Base-by-base conservation (phyloP, 2,329 filamentous ascomycete species). In the Periconia macrospinosa region DNA sequence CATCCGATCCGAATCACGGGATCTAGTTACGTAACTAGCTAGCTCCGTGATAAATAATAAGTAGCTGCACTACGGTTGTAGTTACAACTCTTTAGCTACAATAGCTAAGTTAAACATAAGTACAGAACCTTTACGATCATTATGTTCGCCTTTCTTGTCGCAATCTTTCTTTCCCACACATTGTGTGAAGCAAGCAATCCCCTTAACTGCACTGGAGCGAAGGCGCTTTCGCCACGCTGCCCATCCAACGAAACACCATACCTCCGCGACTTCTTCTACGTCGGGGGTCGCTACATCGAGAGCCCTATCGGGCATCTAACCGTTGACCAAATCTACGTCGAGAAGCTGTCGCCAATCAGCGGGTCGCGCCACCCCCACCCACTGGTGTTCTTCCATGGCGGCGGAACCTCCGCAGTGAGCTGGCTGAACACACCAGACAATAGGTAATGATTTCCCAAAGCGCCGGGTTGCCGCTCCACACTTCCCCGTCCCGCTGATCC, bases 251-350 rank as follows among this genome's bases (percentile, higher is more conserved):
- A 67, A 59, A 58, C 56, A 18, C 53, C 55, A 15, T 60, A 64
- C 44, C 50, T 56, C 6, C 59, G 62, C 35, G 62, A 66, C 52
- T 55, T 58, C 30, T 66, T 66, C 49, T 67, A 66, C 49, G 53
- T 67, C n/a, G 63, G 65, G 15, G 62, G 63, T 47, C 45, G 57
- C 42, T 67, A 66, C 46, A 55, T 63, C 42, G 53, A 65, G 19
- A 64, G 52, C n/a, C 53, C 58, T 13, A 56, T 59, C 20, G 56
- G 57, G 9, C 57, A 62, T 40, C 53, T 62, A 30, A 60, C 58
- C 27, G 53, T 60, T 14, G 59, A 65, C 35, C 57, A 60, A 50
- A 55, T 64, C 20, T 65, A 65, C 27, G 59, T 65, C 27, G 61
- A 65, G 41, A 65, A 65, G 45, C 44, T 65, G 13, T 56, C 62